Base-by-base conservation (phyloP, 2,329 filamentous ascomycete genomes). In the Trichoderma atroviride region DNA sequence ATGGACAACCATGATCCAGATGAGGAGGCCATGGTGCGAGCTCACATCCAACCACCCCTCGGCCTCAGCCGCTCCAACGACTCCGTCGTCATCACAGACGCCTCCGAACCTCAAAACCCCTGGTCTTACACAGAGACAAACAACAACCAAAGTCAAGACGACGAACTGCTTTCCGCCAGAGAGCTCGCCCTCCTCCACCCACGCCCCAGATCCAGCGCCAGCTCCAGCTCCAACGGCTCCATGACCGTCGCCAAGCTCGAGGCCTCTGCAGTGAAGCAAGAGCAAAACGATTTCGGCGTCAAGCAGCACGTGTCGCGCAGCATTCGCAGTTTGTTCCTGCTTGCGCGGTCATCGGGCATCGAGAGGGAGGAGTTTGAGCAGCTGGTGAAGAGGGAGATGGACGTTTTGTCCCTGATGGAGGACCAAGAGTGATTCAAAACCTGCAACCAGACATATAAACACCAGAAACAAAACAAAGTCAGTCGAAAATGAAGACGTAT, bases 1-100 rank as follows among this genome's bases (percentile, higher is more conserved):
- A 88, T 95, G 84, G 92, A 95, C 78, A 88, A 88, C 68, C 89
- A 94, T 77, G 92, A 94, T 73, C 92, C 92, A n/a, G 91, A 93
- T 74, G 91, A 93, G 80, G 89, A 84, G 69, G 81, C 75, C 2
- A 73, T 73, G 62, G 29, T 73, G 63, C 55, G 53, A 47, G 74
- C 78, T 56, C 75, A 78, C 40, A 74, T 78, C 69, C 72, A 79
- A 22, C 78, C 79, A 7, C 81, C 81, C 3, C 75, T 73, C n/a
- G 76, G 71, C 59, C 72, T 78, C 37, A 70, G 70, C 50, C 73
- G 65, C 22, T 57, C 69, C 13, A 53, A 50, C 22, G 63, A 62
- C 16, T 35, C 57, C 5, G 13, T 52, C 5, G 76, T 73, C 27
- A 76, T 77, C 29, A 71, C 69, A 27, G 76, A 77, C 71, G 33